Evolutionary conservation across 1,139 yeast species (phyloP).

Genomic region (Lodderomyces jiufengensis): DNA sequence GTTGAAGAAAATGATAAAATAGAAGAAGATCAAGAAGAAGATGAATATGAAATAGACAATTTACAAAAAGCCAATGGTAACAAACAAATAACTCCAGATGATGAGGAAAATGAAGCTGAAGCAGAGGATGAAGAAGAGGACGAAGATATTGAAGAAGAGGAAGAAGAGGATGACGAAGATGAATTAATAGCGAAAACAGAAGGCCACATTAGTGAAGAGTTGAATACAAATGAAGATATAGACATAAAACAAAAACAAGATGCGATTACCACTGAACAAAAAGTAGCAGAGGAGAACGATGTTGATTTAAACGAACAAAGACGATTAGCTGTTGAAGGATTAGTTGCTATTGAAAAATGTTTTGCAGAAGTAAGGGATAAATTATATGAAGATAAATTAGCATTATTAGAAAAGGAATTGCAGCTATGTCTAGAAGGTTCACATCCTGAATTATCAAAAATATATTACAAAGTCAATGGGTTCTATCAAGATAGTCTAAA

Average conservation of each 20-base stretch:
- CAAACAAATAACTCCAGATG: neutral
- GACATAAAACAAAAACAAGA: constrained; percentile 12
- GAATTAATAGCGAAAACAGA: constrained; percentile 13
- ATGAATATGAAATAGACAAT: constrained; percentile 11
- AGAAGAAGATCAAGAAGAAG: constrained; percentile 13
- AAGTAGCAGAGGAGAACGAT: constrained; percentile 29
- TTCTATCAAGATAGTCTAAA: constrained; percentile 66
- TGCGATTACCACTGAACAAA: constrained; percentile 15
- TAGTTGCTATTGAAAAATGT: constrained; percentile 75
- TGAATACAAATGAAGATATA: constrained; percentile 7
- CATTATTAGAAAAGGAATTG: constrained; percentile 73
- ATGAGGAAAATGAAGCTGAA: constrained; percentile 7
- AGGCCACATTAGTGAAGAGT: constrained; percentile 11
- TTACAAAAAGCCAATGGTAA: no score
- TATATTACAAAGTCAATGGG: constrained; percentile 67
- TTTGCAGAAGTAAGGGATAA: constrained; percentile 84
- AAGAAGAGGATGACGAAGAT: constrained; percentile 16
- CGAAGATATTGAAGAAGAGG: constrained; percentile 17
- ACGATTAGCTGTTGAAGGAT: constrained; percentile 60
- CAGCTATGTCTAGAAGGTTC: constrained; percentile 85
- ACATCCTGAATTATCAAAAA: constrained; percentile 76
- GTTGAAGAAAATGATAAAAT: constrained; percentile 10
- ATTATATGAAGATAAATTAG: constrained; percentile 69
- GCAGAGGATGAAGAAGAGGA: constrained; percentile 7
- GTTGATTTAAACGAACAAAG: constrained; percentile 48